These are phyloP conservation scores for Eucalyptus leucophloia DNA, from an alignment of 345 rosid genomes.

Conservation along the genomic window DNA sequence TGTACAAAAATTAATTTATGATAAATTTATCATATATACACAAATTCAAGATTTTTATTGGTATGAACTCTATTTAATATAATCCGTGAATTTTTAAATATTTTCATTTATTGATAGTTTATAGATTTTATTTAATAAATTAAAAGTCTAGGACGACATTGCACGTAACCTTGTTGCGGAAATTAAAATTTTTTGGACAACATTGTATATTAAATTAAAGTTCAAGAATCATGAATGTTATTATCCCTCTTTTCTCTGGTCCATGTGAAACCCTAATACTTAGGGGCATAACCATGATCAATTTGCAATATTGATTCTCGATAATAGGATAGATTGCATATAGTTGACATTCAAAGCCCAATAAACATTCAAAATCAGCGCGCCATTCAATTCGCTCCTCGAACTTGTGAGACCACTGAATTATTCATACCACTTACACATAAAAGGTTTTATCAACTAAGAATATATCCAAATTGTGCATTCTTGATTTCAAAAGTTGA, in stretches of 20 bases:
- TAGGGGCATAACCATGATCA: accelerated
- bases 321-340: too few relatives aligned
- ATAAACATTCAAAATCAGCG: background rate
- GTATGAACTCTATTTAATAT: accelerated
- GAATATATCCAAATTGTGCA: background rate
- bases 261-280: background rate
- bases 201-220: accelerated
- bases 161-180: accelerated
- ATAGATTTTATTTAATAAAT: background rate
- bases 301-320: background rate
- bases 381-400: background rate
- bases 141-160: accelerated
- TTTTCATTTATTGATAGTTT: accelerated
- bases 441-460: background rate
- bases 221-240: accelerated
- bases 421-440: background rate
- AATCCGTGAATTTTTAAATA: accelerated
- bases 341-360: accelerated
- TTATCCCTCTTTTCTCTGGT: background rate
- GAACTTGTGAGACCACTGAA: accelerated
- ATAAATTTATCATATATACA: accelerated
- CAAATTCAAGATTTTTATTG: too few relatives aligned
- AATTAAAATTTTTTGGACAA: accelerated
- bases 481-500: background rate
- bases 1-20: accelerated